Conservation (phyloP, 768 basidiomycete species). For the Hydnomerulius pinastri region DNA sequence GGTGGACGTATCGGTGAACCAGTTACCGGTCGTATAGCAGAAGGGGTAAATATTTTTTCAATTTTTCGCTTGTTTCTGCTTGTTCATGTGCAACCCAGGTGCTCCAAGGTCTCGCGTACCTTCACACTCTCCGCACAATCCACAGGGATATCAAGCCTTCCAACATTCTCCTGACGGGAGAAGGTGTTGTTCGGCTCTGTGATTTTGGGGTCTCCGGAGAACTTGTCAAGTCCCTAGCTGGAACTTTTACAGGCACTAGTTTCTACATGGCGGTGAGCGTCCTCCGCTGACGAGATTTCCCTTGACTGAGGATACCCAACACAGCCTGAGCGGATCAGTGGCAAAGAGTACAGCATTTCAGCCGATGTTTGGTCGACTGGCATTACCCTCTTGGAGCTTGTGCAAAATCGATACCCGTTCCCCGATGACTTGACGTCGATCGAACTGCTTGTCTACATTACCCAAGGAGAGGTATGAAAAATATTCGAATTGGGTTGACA, state of each 20-base stretch:
- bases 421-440: slow-evolving; percentile 90
- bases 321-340: slow-evolving; percentile 93
- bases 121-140: slow-evolving; percentile 89
- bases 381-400: slow-evolving; percentile 90
- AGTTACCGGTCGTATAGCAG: slow-evolving; percentile 89
- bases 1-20: slow-evolving; percentile 82
- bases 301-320: slow-evolving; percentile 9
- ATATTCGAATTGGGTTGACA: slow-evolving; percentile 5
- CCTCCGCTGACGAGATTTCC: neutral
- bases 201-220: slow-evolving; percentile 99
- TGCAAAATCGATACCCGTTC: slow-evolving; percentile 94
- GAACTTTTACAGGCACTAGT: slow-evolving; percentile 97
- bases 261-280: slow-evolving; percentile 96
- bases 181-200: slow-evolving; percentile 88
- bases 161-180: slow-evolving; percentile 85
- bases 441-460: slow-evolving; percentile 90
- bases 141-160: slow-evolving; percentile 96
- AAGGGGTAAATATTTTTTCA: slow-evolving; percentile 65
- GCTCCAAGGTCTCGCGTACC: slow-evolving; percentile 89
- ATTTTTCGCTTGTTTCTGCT: neutral
- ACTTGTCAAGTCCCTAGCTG: slow-evolving; percentile 86
- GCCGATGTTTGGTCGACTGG: slow-evolving; percentile 99
- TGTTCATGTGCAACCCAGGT: slow-evolving; percentile 47
- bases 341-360: slow-evolving; percentile 88
- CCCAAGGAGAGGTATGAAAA: slow-evolving; percentile 65